Percentiles rank a stretch among this genome's conserved stretches.
Evolutionary conservation across 2,329 filamentous ascomycete species (phyloP).

Genomic region (Rutstroemia sp.): DNA sequence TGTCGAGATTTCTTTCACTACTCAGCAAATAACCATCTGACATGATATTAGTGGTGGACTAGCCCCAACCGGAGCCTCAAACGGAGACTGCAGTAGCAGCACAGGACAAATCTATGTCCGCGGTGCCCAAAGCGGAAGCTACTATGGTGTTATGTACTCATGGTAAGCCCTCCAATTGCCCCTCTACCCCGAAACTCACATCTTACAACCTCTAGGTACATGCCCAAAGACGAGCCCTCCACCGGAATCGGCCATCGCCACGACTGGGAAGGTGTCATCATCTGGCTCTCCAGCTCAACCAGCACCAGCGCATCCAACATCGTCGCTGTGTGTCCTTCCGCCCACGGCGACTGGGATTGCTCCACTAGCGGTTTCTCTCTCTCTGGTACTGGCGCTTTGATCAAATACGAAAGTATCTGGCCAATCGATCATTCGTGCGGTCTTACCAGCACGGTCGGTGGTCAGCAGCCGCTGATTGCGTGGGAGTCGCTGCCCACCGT

Average conservation of each 20-base stretch:
- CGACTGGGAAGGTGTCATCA: constrained; percentile 48
- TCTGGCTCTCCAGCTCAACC: constrained; percentile 38
- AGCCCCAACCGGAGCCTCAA: constrained; percentile 31
- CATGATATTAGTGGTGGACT: constrained; percentile 19
- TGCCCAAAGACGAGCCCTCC: constrained; percentile 38
- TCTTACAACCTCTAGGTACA: constrained; percentile 34
- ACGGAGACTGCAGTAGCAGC: constrained; percentile 35
- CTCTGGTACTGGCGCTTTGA: constrained; percentile 36
- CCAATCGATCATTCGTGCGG: constrained; percentile 37
- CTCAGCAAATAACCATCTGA: neutral
- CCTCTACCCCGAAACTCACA: neutral
- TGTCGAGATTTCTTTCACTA: constrained; percentile 9
- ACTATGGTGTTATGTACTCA: constrained; percentile 43
- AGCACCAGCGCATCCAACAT: constrained; percentile 31
- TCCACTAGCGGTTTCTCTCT: constrained; percentile 34
- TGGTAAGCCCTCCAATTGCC: constrained; percentile 35
- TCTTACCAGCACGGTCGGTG: constrained; percentile 32
- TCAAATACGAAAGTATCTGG: constrained; percentile 41
- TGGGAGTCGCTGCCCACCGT: constrained; percentile 36
- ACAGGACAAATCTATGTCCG: constrained; percentile 46
- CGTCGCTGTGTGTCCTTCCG: constrained; percentile 43
- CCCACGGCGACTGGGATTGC: constrained; percentile 42
- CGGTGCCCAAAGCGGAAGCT: constrained; percentile 32
- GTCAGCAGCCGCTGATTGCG: constrained; percentile 34
- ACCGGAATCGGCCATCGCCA: constrained; percentile 41